Evolutionary conservation across 1,284 basidiomycete genomes (phyloP), one percentile per base, ranked within the genome.

Genomic region (Rhodotorula mucilaginosa): DNA sequence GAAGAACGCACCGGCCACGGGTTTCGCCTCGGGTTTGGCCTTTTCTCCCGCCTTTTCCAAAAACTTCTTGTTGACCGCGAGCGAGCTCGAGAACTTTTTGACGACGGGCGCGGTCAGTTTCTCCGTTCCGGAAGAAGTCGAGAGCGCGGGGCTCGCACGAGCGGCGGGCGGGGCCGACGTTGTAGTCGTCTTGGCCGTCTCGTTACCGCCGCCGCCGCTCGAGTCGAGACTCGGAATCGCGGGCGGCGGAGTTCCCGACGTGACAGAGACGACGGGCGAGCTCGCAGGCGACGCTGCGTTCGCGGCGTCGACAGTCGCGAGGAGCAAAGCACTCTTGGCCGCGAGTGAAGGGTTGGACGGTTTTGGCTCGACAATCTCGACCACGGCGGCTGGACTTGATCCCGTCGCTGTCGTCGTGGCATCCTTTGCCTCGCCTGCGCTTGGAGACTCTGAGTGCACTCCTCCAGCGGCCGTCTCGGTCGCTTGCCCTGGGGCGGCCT

Each of bases 41-140:
- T 76, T 74, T 54, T 74, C 73, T 15, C 78, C 81, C 66, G 89
- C 89, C 85, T 94, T 93, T 83, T 92, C 90, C 62, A 96, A 84
- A 81, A 96, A 97, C 82, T 92, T 92, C 86, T 93, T 94, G 84
- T 91, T 95, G 82, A 96, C 91, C 80, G 92, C 92, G 76, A 91
- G 87, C 46, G 91, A 87, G 78, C 84, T 90, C 58, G 67, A 68
- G 81, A 94, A 96, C 79, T 90, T 88, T 85, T 93, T 94, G 16
- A 52, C 89, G 6, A 4, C 48, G 34, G 49, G 49, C 13, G 34
- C 46, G 26, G 26, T 19, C 5, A 52, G 26, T 12, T 23, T 44
- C 49, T 15, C n/a, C 1, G 54, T n/a, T 0, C 58, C 58, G 0
- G 66, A 56, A 7, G 60, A 85, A 65, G 80, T 65, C n/a, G 68